Conservation (phyloP, 2,329 filamentous ascomycete genomes). For the Epichloe coenophiala region DNA sequence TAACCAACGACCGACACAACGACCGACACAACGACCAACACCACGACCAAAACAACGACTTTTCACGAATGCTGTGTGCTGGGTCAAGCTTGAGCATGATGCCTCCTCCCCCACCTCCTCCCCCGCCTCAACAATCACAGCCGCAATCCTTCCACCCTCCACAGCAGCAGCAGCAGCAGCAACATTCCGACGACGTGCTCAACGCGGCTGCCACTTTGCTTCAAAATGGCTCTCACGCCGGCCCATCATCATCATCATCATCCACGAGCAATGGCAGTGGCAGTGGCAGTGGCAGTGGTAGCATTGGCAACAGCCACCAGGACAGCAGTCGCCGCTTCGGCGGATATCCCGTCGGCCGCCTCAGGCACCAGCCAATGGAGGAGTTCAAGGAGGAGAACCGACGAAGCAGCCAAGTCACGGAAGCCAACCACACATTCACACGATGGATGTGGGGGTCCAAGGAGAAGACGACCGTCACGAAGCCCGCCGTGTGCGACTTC, state of each 20-base stretch:
- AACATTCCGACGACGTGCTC: conserved; percentile 38
- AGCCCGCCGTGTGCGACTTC: conserved; percentile 31
- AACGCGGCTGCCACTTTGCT: conserved; percentile 39
- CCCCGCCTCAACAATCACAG: conserved; percentile 12
- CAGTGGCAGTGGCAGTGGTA: conserved; percentile 6
- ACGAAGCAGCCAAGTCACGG: conserved; percentile 17
- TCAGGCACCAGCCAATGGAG: conserved; percentile 28
- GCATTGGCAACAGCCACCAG: conserved; percentile 14
- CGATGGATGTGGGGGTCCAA: conserved; percentile 27
- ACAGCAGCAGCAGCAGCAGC: conserved; percentile 15
- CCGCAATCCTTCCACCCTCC: not conserved
- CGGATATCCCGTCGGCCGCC: conserved; percentile 25
- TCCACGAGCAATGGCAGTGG: conserved; percentile 1
- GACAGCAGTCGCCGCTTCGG: conserved; percentile 13
- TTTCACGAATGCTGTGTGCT: conserved; percentile 7
- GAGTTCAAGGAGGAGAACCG: conserved; percentile 28
- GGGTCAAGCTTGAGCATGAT: conserved; percentile 22
- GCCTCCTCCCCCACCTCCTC: conserved; percentile 21
- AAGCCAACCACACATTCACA: conserved; percentile 24
- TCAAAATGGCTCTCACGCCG: conserved; percentile 24
- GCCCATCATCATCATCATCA: not conserved
- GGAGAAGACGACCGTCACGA: conserved; percentile 16
- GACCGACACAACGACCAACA: conserved; percentile 3
- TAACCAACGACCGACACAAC: conserved; percentile 8
- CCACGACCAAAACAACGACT: conserved; percentile 7